These are phyloP conservation scores for Stereum hirsutum DNA, from an alignment of 1,284 basidiomycete genomes.

Conservation along the genomic window DNA sequence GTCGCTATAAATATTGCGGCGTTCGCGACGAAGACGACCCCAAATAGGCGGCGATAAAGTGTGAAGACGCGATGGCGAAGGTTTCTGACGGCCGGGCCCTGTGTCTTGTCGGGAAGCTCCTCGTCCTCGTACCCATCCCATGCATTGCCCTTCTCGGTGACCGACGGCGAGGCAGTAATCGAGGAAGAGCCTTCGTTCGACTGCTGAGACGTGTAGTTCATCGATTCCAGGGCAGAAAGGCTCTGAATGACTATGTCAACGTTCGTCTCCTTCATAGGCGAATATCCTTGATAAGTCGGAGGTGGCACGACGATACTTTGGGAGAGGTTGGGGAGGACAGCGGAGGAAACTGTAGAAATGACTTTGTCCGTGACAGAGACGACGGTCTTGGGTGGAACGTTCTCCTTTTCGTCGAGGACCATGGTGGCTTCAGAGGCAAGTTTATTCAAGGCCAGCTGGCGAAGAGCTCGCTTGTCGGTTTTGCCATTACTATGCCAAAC, in stretches of 20 bases:
- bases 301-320: background rate
- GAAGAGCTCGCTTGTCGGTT: slow-evolving; percentile 41
- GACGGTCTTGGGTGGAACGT: slow-evolving; percentile 4
- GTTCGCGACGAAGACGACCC: slow-evolving; percentile 45
- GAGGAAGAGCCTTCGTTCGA: background rate
- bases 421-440: slow-evolving; percentile 7
- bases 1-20: slow-evolving; percentile 40
- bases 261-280: background rate
- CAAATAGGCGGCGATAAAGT: slow-evolving; percentile 48
- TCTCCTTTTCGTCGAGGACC: slow-evolving; percentile 12
- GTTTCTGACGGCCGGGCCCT: slow-evolving; percentile 37
- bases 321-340: no score
- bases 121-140: slow-evolving; percentile 48
- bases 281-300: background rate
- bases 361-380: slow-evolving; percentile 12
- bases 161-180: slow-evolving; percentile 7
- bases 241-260: background rate
- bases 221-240: background rate
- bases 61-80: slow-evolving; percentile 44
- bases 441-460: slow-evolving; percentile 29
- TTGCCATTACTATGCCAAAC: slow-evolving; percentile 31
- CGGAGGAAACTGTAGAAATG: background rate
- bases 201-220: no score
- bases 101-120: slow-evolving; percentile 37
- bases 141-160: slow-evolving; percentile 19